Percentiles rank a stretch among this genome's conserved stretches.
phyloP scores from a whole-genome alignment of 208 protist genomes.

The Leishmania lainsoni region DNA sequence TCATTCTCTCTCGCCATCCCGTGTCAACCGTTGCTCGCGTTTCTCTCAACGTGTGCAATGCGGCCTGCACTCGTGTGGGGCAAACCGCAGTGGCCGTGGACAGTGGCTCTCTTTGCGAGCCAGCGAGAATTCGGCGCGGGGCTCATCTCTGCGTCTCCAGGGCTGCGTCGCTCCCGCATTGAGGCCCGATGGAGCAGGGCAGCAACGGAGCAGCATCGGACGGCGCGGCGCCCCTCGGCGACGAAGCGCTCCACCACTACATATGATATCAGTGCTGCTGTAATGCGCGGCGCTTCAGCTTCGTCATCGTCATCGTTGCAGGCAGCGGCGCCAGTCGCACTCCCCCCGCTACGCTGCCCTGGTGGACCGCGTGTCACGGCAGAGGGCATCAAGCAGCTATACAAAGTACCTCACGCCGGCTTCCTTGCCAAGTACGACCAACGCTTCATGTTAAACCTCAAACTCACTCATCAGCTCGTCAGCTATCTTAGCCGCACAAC shows the following conservation, averaged over 20 bases:
- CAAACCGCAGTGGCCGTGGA: background rate
- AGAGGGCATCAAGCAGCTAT: slow-evolving; percentile 83
- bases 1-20: background rate
- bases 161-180: slow-evolving; percentile 7
- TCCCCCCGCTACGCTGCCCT: slow-evolving; percentile 78
- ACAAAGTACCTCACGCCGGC: slow-evolving; percentile 85
- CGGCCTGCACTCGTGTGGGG: background rate
- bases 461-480: slow-evolving; percentile 85
- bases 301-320: slow-evolving; percentile 2
- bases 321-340: slow-evolving; percentile 13
- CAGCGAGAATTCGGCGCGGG: slow-evolving; percentile 3
- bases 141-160: background rate
- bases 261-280: slow-evolving; percentile 27
- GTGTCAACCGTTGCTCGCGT: background rate
- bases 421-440: slow-evolving; percentile 89
- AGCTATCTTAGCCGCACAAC: slow-evolving; percentile 69
- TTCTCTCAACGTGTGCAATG: background rate
- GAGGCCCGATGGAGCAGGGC: slow-evolving; percentile 16
- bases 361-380: slow-evolving; percentile 82
- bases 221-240: background rate
- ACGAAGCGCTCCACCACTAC: slow-evolving; percentile 15
- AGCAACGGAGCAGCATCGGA: slow-evolving; percentile 13
- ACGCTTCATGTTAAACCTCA: slow-evolving; percentile 87
- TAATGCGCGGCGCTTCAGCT: slow-evolving; percentile 1
- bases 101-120: background rate